A percentile compares a stretch with the other conserved stretches of the same genome.
Evolutionary conservation across 2,329 filamentous ascomycete genomes (phyloP).

Genomic region (Talaromyces sp.): DNA sequence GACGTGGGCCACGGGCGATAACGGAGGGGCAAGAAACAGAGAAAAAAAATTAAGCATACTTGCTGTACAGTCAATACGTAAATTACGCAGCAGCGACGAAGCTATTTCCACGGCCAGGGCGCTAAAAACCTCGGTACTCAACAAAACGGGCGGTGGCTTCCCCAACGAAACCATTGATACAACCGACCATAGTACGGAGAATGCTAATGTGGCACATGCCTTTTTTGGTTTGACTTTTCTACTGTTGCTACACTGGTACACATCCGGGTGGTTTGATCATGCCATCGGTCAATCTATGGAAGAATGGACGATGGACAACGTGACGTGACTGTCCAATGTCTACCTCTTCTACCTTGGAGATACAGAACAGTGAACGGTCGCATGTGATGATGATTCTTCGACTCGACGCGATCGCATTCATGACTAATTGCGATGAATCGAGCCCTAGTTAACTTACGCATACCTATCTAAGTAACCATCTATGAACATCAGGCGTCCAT

Average conservation of each 20-base stretch:
- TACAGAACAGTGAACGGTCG: background rate
- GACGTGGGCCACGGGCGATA: background rate
- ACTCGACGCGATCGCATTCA: background rate
- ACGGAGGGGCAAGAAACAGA: slow-evolving; percentile 6
- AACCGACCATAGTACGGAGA: background rate
- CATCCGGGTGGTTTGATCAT: background rate
- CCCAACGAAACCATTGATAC: slow-evolving; percentile 8
- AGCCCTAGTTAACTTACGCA: background rate
- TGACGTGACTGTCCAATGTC: background rate
- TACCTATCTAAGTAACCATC: background rate
- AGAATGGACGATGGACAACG: background rate
- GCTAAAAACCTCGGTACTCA: slow-evolving; percentile 10
- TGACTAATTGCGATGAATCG: background rate
- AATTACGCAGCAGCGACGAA: background rate
- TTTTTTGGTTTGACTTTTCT: background rate
- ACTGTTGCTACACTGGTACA: background rate
- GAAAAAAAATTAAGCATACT: background rate
- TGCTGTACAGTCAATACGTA: background rate
- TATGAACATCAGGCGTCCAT: background rate
- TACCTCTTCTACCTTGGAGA: background rate
- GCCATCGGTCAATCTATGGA: background rate
- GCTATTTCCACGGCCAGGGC: slow-evolving; percentile 3
- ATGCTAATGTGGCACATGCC: background rate
- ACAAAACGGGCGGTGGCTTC: slow-evolving; percentile 11
- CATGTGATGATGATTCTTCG: background rate